A percentile compares a stretch with the other conserved stretches of the same genome.
Evolutionary conservation across 805 yeast species (phyloP).

Genomic region (Kodamaea leandrae): DNA sequence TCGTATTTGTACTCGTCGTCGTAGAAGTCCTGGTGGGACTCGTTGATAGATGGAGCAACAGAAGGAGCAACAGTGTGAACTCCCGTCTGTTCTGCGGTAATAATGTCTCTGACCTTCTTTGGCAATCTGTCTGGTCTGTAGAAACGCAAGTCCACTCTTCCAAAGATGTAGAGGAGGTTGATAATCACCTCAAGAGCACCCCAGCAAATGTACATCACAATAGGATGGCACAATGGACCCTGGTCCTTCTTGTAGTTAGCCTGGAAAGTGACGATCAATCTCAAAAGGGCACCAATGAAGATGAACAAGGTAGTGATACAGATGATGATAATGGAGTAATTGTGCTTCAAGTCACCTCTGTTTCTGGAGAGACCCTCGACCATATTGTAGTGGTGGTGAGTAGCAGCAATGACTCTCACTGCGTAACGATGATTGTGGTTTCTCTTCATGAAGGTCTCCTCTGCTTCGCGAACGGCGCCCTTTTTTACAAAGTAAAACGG

Average conservation of each 20-base stretch:
- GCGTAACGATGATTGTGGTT: conserved; percentile 51
- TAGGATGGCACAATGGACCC: conserved; percentile 36
- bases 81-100: conserved; percentile 41
- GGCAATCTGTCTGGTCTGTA: conserved; percentile 69
- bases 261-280: conserved; percentile 49
- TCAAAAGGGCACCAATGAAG: conserved; percentile 48
- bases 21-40: conserved; percentile 4
- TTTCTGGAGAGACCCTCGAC: conserved; percentile 40
- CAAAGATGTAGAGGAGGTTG: conserved; percentile 53
- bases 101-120: conserved; percentile 35
- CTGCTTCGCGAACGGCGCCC: conserved; percentile 50
- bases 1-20: conserved; percentile 8
- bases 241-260: conserved; percentile 20
- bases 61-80: conserved; percentile 1
- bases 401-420: conserved; percentile 59
- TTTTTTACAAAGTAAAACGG: conserved; percentile 58
- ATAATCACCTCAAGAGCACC: conserved; percentile 64
- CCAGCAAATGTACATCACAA: conserved; percentile 65
- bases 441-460: conserved; percentile 43
- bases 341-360: conserved; percentile 48
- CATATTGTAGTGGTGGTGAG: conserved; percentile 39
- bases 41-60: conserved; percentile 8
- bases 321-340: conserved; percentile 48
- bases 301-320: conserved; percentile 46
- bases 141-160: conserved; percentile 73